Base-by-base conservation (phyloP, 768 basidiomycete species). In the Mycena indigotica region DNA sequence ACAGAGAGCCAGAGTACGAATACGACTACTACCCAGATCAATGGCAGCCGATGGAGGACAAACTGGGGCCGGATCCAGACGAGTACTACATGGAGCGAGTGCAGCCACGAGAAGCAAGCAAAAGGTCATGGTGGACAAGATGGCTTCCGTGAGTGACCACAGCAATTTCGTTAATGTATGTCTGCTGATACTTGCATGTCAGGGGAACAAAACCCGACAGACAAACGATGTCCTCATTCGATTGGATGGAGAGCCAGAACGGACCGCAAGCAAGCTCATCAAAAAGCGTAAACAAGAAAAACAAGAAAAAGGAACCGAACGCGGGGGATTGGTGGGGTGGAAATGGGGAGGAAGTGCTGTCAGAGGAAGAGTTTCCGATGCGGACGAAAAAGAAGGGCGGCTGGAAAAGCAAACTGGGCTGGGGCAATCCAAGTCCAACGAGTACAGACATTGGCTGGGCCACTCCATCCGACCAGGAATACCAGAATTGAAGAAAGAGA, bases 311-410 rank as follows among this genome's bases (percentile, higher is more conserved):
- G 29, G 16, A 25, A 28, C 29, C 41, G 48, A 50, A 2, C n/a
- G 23, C 16, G 39, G 25, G 29, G 3, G 45, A 24, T n/a, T 26
- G 29, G 32, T 32, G 30, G 21, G 10, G 17, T 35, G 53, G 23
- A 16, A 19, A 16, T 4, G 40, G 26, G 26, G 19, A 44, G 16
- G 23, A 16, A 19, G 25, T 29, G 30, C 23, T 46, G 39, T 62
- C 56, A 10, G 61, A 62, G 23, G 62, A 63, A n/a, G 62, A 60
- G 57, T 63, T 63, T 41, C 62, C 62, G 30, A 63, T 57, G 48
- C n/a, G 58, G 44, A 32, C n/a, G 52, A 38, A 60, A 53, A 17
- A 17, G 41, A 39, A 50, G 4, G 28, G 56, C 8, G 28, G 56
- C 8, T 63, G 62, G 62, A 28, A 39, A 32, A 35, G 54, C n/a